Evolutionary conservation across 345 rosid genomes (phyloP).

Genomic region (Hibiscus tridactylites): DNA sequence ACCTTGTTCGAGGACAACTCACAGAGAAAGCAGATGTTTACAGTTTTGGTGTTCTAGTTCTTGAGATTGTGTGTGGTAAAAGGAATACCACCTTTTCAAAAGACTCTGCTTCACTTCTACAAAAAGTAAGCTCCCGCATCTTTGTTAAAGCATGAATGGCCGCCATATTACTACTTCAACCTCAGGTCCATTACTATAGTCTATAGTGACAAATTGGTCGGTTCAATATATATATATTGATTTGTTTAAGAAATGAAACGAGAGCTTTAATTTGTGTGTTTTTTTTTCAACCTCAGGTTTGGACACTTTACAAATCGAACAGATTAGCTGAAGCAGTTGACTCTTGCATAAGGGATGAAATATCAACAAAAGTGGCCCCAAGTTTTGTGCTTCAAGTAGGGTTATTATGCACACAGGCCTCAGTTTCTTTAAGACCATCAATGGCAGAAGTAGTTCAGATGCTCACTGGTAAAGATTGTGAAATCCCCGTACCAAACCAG

Average conservation of each 20-base stretch:
- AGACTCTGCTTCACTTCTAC: slow-evolving; percentile 32
- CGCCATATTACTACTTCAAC: background rate
- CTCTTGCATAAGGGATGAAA: slow-evolving; percentile 18
- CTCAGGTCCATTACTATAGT: background rate
- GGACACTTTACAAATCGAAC: slow-evolving; percentile 35
- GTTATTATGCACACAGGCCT: slow-evolving; percentile 43
- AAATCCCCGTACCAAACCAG: slow-evolving; percentile 33
- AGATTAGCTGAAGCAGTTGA: slow-evolving; percentile 31
- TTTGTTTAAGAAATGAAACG: background rate
- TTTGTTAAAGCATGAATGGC: background rate
- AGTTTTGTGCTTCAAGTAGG: slow-evolving; percentile 35
- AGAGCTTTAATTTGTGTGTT: background rate
- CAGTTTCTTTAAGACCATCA: slow-evolving; percentile 37
- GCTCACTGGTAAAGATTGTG: slow-evolving; percentile 17
- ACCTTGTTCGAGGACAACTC: slow-evolving; percentile 41
- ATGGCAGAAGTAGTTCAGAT: slow-evolving; percentile 35
- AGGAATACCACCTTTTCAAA: slow-evolving; percentile 26
- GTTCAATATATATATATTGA: too few species aligned
- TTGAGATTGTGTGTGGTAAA: slow-evolving; percentile 37
- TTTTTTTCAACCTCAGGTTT: slow-evolving; percentile 27
- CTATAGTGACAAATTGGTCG: too few species aligned
- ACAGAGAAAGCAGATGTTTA: slow-evolving; percentile 53
- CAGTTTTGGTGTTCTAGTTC: slow-evolving; percentile 39
- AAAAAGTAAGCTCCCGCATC: slow-evolving; percentile 22
- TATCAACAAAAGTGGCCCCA: slow-evolving; percentile 18